phyloP scores from a whole-genome alignment of 2,329 filamentous ascomycete species.

The Incumbomyces delicatus region DNA sequence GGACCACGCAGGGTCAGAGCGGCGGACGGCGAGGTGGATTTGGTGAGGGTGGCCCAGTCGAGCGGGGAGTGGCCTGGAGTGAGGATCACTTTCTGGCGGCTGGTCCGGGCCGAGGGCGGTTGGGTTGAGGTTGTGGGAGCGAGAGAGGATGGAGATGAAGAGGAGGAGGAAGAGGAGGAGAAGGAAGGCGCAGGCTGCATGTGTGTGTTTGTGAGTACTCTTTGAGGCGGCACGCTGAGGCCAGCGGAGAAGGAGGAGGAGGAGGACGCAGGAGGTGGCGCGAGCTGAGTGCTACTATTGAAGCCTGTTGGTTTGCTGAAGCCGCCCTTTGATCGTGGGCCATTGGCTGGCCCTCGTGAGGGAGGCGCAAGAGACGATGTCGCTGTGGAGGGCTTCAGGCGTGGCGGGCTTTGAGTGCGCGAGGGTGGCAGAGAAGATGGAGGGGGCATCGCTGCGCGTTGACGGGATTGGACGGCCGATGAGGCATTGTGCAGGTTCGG shows the following conservation, averaged over 20 bases:
- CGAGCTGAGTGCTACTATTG: constrained; percentile 27
- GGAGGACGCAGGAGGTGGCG: constrained; percentile 31
- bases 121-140: constrained; percentile 35
- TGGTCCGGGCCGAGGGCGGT: constrained; percentile 38
- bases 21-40: constrained; percentile 28
- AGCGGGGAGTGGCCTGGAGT: constrained; percentile 88
- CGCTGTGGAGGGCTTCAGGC: constrained; percentile 16
- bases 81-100: constrained; percentile 54
- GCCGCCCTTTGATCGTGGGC: constrained; percentile 9
- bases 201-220: constrained; percentile 15
- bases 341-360: constrained; percentile 13
- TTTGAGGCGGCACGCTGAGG: constrained; percentile 29
- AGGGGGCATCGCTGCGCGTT: constrained; percentile 5
- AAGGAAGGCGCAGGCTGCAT: constrained; percentile 21
- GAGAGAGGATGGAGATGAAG: constrained; percentile 29
- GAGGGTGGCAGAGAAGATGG: constrained; percentile 3
- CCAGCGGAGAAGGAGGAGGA: constrained; percentile 16
- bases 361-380: constrained; percentile 18
- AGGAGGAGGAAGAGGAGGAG: constrained; percentile 36
- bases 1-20: constrained; percentile 54
- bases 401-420: constrained; percentile 12
- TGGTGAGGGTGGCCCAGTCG: constrained; percentile 78
- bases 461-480: constrained; percentile 4
- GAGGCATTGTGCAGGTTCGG: not conserved
- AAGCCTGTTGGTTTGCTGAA: constrained; percentile 7